Base-by-base conservation (phyloP, 306 rosid genomes). In the Coriaria nepalensis region DNA sequence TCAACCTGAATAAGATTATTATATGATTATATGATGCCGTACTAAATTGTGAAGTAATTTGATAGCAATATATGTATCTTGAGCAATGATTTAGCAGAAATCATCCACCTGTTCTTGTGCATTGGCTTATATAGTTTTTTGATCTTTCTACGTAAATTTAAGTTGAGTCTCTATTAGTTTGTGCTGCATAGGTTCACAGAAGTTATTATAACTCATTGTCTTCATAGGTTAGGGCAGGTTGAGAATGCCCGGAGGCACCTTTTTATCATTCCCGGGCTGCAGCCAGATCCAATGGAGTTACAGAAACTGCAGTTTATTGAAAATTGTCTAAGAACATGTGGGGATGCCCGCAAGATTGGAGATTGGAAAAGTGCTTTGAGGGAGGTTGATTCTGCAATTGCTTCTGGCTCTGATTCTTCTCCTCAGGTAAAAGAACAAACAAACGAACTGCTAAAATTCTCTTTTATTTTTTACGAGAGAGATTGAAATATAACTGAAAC, bases 231-330 rank as follows among this genome's bases (percentile, higher is more conserved):
- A 60, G 97, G 97, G 47, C 93, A 74, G 59, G 79, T 79, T 35
- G 97, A 90, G 57, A 77, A 84, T 77, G 82, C 94, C 8, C 68
- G 82, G 79, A 64, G 55, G 65, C 87, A 90, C 55, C 77, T 81
- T 13, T 68, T 57, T 68, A 57, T 20, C 29, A 20, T 52, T 63
- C 81, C 68, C 0, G 80, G 83, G 53, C 49, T 64, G 60, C 77
- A 63, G 37, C 69, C 62, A 2, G 95, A 79, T 77, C 73, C 62
- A 4, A 43, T 39, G 0, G 94, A 81, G 80, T 64, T 75, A 67
- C 83, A 71, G 52, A 84, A 75, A 72, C 50, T 90, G 67, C 82
- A 81, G 76, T 53, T 37, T 41, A 49, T 90, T 50, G 94, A 81
- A 62, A 90, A 78, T 68, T 84, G 85, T 77, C 59, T 90, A 8